phyloP scores from a whole-genome alignment of 495 filamentous ascomycete species.

The Aspergillus steynii region DNA sequence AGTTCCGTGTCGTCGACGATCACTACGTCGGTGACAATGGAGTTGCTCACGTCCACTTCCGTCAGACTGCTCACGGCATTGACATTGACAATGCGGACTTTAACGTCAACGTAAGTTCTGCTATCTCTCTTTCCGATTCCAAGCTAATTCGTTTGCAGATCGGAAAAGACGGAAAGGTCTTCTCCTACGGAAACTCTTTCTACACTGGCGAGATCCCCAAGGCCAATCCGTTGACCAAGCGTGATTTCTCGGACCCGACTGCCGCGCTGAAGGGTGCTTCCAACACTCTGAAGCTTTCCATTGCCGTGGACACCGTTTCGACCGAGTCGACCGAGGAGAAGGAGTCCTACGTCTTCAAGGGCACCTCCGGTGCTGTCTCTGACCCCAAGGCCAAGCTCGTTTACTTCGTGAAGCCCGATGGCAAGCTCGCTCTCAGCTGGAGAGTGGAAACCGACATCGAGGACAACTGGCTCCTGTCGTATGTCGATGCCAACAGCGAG shows the following conservation, averaged over 20 bases:
- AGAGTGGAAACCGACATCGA: slow-evolving; percentile 13
- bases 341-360: slow-evolving; percentile 10
- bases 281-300: slow-evolving; percentile 2
- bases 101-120: slow-evolving; percentile 51
- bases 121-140: neutral
- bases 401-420: slow-evolving; percentile 7
- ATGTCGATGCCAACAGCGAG: slow-evolving; percentile 11
- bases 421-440: slow-evolving; percentile 12
- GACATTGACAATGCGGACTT: slow-evolving; percentile 58
- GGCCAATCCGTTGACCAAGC: neutral
- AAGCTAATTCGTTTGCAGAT: slow-evolving; percentile 5
- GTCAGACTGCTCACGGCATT: slow-evolving; percentile 51
- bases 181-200: slow-evolving; percentile 18
- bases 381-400: slow-evolving; percentile 14
- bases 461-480: slow-evolving; percentile 16
- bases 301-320: neutral
- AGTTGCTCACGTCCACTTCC: slow-evolving; percentile 53
- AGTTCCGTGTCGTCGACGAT: slow-evolving; percentile 13
- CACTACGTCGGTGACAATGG: slow-evolving; percentile 36
- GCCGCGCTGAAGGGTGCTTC: slow-evolving; percentile 5
- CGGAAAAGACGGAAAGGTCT: slow-evolving; percentile 15
- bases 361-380: slow-evolving; percentile 8
- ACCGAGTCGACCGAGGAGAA: neutral
- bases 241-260: slow-evolving; percentile 5
- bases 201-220: slow-evolving; percentile 10